Percentiles rank a stretch among this genome's conserved stretches.
phyloP scores from a whole-genome alignment of 495 filamentous ascomycete species.

The Neurospora intermedia region DNA sequence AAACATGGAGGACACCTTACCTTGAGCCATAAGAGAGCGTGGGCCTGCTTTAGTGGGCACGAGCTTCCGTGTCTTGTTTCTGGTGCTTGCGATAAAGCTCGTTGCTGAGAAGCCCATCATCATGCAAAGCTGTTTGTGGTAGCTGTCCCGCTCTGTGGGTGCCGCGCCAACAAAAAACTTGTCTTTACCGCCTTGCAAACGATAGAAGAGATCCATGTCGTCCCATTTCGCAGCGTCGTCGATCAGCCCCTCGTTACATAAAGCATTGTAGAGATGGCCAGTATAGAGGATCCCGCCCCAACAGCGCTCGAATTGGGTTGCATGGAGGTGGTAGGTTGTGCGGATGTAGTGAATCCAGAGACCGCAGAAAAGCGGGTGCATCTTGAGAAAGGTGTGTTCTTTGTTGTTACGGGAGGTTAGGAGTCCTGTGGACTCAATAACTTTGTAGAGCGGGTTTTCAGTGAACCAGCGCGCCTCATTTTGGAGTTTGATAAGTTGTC shows the following conservation, averaged over 20 bases:
- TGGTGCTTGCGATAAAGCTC: background rate
- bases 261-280: conserved; percentile 3
- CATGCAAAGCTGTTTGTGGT: conserved; percentile 3
- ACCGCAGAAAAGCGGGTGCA: conserved; percentile 1
- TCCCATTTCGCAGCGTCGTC: background rate
- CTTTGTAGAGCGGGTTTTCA: background rate
- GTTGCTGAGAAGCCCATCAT: conserved; percentile 3
- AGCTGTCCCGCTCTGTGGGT: background rate
- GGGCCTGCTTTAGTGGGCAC: background rate
- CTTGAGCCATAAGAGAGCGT: background rate
- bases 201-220: conserved; percentile 2
- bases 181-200: conserved; percentile 1
- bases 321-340: background rate
- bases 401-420: background rate
- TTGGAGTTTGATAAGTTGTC: background rate
- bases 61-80: conserved; percentile 2
- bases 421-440: background rate
- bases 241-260: background rate
- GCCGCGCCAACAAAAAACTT: conserved; percentile 2
- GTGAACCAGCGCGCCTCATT: background rate
- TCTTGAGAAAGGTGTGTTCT: background rate
- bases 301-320: background rate
- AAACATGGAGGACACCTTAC: background rate
- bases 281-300: conserved; percentile 3
- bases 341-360: conserved; percentile 1